A percentile compares a stretch with the other conserved stretches of the same genome.
Conservation (phyloP, 768 basidiomycete species). For the Suillus subaureus region DNA sequence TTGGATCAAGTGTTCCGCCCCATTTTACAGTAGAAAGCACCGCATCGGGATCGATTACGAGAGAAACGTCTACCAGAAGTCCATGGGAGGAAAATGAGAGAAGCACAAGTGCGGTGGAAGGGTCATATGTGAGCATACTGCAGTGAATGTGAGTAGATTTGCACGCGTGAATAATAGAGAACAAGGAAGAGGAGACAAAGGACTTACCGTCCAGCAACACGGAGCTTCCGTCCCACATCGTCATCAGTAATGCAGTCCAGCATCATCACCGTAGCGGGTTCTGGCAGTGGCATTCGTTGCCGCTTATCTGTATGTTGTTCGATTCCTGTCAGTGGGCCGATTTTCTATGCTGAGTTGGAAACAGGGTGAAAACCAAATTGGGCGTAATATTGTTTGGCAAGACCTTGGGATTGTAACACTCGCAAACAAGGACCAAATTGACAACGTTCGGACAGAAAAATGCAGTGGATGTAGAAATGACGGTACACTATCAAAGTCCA, state of each 20-base stretch:
- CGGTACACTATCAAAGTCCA: not conserved
- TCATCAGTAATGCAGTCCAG: slow-evolving; percentile 42
- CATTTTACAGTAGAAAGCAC: slow-evolving; percentile 17
- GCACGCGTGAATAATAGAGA: slow-evolving; percentile 12
- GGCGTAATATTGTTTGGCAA: slow-evolving; percentile 1
- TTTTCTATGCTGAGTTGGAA: not conserved
- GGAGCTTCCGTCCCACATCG: slow-evolving; percentile 52
- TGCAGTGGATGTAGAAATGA: not conserved
- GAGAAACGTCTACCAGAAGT: slow-evolving; percentile 57
- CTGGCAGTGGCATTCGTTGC: slow-evolving; percentile 49
- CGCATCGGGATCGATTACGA: slow-evolving; percentile 45
- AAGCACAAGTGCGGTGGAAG: slow-evolving; percentile 44
- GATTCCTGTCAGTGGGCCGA: not conserved
- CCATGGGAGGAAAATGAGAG: slow-evolving; percentile 53
- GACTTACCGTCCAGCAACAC: slow-evolving; percentile 60
- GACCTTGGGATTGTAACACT: not conserved
- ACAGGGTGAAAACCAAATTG: not conserved
- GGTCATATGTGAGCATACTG: slow-evolving; percentile 64
- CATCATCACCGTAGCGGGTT: slow-evolving; percentile 47
- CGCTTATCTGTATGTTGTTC: not conserved
- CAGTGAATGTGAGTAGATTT: slow-evolving; percentile 8
- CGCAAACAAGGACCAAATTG: not conserved
- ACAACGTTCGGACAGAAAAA: not conserved
- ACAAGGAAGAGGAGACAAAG: slow-evolving; percentile 17
- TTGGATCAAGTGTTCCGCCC: slow-evolving; percentile 13